Conservation (phyloP, 1,139 yeast genomes). For the Pichia sp. region DNA sequence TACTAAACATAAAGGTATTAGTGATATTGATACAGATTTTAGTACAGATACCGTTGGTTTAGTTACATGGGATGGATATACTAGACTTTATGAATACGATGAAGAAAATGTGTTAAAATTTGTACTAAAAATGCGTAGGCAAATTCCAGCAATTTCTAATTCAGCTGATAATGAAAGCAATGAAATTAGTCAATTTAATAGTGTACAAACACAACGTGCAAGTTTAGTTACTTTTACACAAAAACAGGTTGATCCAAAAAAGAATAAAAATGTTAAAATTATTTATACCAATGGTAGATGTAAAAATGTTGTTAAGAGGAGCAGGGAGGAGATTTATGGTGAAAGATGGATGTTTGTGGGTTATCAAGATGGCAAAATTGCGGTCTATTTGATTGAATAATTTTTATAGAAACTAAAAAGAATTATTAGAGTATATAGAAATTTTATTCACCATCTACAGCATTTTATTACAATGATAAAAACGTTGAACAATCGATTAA, state of each 20-base stretch:
- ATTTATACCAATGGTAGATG: conserved; percentile 26
- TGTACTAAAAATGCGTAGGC: conserved; percentile 23
- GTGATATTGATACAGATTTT: conserved; percentile 16
- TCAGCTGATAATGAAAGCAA: conserved; percentile 11
- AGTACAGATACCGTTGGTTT: conserved; percentile 19
- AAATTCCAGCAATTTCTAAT: conserved; percentile 23
- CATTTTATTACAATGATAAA: no score
- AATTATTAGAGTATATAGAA: no score
- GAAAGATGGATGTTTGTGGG: conserved; percentile 27
- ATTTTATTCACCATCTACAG: conserved; percentile 2
- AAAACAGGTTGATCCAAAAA: conserved; percentile 18
- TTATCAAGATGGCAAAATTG: conserved; percentile 29
- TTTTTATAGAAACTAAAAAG: no score
- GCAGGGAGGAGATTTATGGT: conserved; percentile 23
- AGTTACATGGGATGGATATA: conserved; percentile 32
- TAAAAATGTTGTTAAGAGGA: conserved; percentile 27
- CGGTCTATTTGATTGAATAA: conserved; percentile 18
- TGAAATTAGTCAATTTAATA: conserved; percentile 15
- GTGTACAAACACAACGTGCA: conserved; percentile 19
- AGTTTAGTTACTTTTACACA: conserved; percentile 17
- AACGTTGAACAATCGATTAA: conserved; percentile 21
- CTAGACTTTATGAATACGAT: conserved; percentile 25
- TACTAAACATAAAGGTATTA: conserved; percentile 29
- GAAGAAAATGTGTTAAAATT: conserved; percentile 14
- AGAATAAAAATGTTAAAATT: conserved; percentile 13